Evolutionary conservation across 495 filamentous ascomycete genomes (phyloP).

Genomic region (Margaritispora aquatica): DNA sequence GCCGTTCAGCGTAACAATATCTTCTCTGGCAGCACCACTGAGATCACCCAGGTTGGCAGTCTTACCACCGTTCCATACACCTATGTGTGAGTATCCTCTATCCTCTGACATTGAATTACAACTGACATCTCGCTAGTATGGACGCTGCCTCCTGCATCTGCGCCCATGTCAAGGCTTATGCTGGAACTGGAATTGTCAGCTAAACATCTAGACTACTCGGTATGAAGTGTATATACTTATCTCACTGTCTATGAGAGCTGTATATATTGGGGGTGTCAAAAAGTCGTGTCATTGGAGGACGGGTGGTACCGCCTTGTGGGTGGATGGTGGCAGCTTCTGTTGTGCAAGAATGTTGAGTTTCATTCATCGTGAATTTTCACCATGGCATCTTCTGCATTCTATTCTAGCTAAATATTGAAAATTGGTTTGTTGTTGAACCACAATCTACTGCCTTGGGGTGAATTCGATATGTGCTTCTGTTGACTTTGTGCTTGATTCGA

Average conservation of each 20-base stretch:
- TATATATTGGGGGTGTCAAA: neutral
- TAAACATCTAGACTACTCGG: neutral
- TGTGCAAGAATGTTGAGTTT: neutral
- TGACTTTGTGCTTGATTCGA: too few relatives aligned
- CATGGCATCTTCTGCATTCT: neutral
- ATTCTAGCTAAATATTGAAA: neutral
- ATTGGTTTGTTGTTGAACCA: too few relatives aligned
- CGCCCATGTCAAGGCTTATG: neutral
- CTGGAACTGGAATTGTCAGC: neutral
- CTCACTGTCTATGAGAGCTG: neutral
- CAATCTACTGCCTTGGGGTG: too few relatives aligned
- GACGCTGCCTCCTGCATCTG: neutral
- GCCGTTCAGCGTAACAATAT: constrained; percentile 41
- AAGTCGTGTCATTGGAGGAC: neutral
- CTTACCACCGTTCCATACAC: constrained; percentile 33
- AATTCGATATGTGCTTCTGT: too few relatives aligned
- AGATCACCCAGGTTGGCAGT: constrained; percentile 32
- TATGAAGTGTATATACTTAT: neutral
- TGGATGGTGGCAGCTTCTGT: neutral
- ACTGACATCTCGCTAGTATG: neutral
- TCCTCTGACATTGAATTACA: neutral
- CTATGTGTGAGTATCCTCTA: neutral
- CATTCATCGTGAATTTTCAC: neutral
- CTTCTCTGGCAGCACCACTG: constrained; percentile 33
- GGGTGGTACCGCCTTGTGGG: neutral